Base-by-base conservation (phyloP, 495 filamentous ascomycete genomes). In the Oleoguttula mirabilis region DNA sequence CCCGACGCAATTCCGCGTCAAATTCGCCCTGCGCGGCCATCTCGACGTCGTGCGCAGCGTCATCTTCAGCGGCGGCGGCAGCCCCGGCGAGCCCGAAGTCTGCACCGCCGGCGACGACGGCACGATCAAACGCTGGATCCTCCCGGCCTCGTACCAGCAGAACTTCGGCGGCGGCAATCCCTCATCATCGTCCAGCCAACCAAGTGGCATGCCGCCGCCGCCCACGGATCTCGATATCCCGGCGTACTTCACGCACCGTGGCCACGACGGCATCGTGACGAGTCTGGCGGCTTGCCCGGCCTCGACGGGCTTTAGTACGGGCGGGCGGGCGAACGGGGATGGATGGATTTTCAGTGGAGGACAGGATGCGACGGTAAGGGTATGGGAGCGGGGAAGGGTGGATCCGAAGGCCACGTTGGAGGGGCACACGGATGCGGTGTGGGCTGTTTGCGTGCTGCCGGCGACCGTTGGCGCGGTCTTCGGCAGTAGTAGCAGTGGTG, bases 311-410 rank as follows among this genome's bases (percentile, higher is more conserved):
- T 90, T 93, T 60, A 82, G 81, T 7, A 92, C 84, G 21, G 87
- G 86, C 15, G 88, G 87, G 7, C 75, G 86, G 41, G 80, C 78
- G 1, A 69, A 79, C 41, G 85, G 85, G 15, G 88, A 94, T 50
- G 92, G 92, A 4, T 96, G 92, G 90, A 81, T 98, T 27, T 96
- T 98, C 61, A 95, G 88, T 14, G 90, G 92, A 31, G 90, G 90
- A 3, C 85, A 94, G 55, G 90, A 98, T 59, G 76, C 87, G 3
- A 92, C 87, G 8, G 75, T 98, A 15, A 74, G 86, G 20, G 85
- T 96, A 2, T 98, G 90, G 90, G 88, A 96, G 65, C 69, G 84
- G 12, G 88, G 88, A 10, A 67, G 87, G 27, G 84, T 98, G 28
- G 92, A 94, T 58, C 86, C 88, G 4, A 95, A 96, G 60, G 88